Evolutionary conservation across 2,329 filamentous ascomycete genomes (phyloP), one percentile per base, ranked within the genome.

Genomic region (Fusarium sp.): DNA sequence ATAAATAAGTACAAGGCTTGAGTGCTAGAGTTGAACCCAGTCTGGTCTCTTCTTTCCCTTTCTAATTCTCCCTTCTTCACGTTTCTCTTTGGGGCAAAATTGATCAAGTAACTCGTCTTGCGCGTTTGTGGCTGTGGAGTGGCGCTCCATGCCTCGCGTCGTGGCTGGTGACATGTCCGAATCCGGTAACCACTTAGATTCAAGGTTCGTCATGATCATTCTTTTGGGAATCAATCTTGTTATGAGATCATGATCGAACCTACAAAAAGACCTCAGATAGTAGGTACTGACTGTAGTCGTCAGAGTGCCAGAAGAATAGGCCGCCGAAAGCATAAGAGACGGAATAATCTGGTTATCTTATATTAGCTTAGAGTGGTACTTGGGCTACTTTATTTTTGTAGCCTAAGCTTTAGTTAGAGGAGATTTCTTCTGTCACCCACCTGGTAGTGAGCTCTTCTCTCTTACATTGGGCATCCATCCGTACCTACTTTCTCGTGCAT

Each of bases 61-160:
- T 49, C 47, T n/a, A 27, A 13, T 18, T 20, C 32, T 20, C n/a
- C 34, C 41, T 44, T 56, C 25, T 18, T 53, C 32, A 18, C 25
- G 38, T 34, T 30, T 25, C 32, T 53, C 22, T 34, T 32, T n/a
- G 18, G 32, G 27, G 29, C 32, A 40, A 27, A 49, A 44, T 41
- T 27, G 49, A 52, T 52, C 10, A 34, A 52, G n/a, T 53, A 48
- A 47, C 38, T 12, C 30, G 55, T 34, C 62, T 65, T 71, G 52
- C 67, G 61, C 65, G 69, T 58, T 41, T 43, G 69, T 72, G 70
- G 70, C 62, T 64, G 58, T 72, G 67, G 11, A 59, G 62, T 72
- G 69, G 70, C 69, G 58, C 29, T 46, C 24, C 11, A 27, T 24
- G 22, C 25, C 18, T 25, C 24, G 10, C 32, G 18, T 55, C 56